A percentile compares a stretch with the other conserved stretches of the same genome.
Evolutionary conservation across 257 asterid genomes (phyloP).

Genomic region (Datura wrightii): DNA sequence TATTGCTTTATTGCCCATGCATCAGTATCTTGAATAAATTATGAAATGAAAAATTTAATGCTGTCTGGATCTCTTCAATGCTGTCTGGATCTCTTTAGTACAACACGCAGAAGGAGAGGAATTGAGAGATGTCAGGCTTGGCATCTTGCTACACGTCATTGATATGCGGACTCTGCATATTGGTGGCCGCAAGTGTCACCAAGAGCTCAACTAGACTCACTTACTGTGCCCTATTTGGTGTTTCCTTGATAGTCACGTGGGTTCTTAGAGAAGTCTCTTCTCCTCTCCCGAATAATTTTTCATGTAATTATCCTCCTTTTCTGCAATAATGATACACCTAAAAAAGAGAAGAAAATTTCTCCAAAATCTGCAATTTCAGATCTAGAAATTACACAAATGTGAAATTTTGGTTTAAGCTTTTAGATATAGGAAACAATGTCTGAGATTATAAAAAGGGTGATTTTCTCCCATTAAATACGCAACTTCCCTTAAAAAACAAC

Average conservation of each 20-base stretch:
- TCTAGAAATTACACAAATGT: too few species aligned
- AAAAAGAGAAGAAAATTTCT: too few species aligned
- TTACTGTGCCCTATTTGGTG: slow-evolving; percentile 85
- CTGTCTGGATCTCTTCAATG: background rate
- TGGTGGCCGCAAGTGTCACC: slow-evolving; percentile 88
- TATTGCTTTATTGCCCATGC: too few species aligned
- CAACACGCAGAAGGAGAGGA: slow-evolving; percentile 31
- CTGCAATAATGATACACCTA: too few species aligned
- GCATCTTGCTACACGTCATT: slow-evolving; percentile 87
- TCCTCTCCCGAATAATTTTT: slow-evolving; percentile 69
- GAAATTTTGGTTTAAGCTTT: too few species aligned
- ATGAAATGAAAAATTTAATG: too few species aligned
- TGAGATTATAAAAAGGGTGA: too few species aligned
- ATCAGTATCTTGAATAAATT: too few species aligned
- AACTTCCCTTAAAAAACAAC: too few species aligned
- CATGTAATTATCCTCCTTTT: slow-evolving; percentile 53
- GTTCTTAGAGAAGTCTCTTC: slow-evolving; percentile 79
- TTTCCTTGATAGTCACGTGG: slow-evolving; percentile 78
- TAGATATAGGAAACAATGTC: too few species aligned
- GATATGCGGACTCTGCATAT: slow-evolving; percentile 94
- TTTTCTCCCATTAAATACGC: too few species aligned
- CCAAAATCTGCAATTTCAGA: too few species aligned
- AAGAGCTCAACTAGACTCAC: slow-evolving; percentile 84
- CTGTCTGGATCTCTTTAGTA: background rate
- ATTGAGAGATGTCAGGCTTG: slow-evolving; percentile 71